These are phyloP conservation scores for Suillus subaureus DNA, from an alignment of 768 basidiomycete genomes.

Conservation along the genomic window DNA sequence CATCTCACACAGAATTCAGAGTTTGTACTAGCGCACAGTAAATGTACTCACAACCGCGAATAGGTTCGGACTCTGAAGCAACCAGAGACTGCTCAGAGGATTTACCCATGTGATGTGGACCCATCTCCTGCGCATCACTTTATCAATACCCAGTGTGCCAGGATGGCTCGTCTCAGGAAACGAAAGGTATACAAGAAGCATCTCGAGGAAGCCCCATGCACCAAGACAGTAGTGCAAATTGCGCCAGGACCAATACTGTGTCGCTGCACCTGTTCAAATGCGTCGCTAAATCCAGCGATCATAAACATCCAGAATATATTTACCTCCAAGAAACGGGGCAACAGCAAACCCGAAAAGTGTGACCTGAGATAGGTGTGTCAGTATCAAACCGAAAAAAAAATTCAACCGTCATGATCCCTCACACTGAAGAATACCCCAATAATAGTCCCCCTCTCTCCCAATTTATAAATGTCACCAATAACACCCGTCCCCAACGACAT, in stretches of 20 bases:
- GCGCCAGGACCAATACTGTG: conserved; percentile 70
- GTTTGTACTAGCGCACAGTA: background rate
- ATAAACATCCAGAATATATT: conserved; percentile 1
- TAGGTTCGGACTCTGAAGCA: conserved; percentile 64
- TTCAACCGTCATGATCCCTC: conserved; percentile 18
- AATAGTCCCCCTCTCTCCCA: conserved; percentile 61
- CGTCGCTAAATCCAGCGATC: background rate
- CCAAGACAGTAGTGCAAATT: conserved; percentile 53
- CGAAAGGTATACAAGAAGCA: conserved; percentile 42
- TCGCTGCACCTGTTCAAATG: conserved; percentile 40
- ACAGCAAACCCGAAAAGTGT: conserved; percentile 60
- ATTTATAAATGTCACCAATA: conserved; percentile 65
- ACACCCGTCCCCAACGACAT: conserved; percentile 57
- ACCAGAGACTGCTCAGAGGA: conserved; percentile 51
- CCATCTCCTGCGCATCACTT: conserved; percentile 32
- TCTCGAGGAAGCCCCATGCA: conserved; percentile 39
- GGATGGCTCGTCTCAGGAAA: conserved; percentile 74
- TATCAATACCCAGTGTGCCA: conserved; percentile 55
- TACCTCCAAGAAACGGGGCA: conserved; percentile 61
- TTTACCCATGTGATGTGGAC: conserved; percentile 48
- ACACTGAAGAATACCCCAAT: conserved; percentile 64
- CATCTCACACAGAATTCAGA: background rate
- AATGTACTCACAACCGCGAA: conserved; percentile 48
- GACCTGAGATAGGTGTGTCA: conserved; percentile 31
- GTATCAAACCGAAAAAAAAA: background rate